A percentile compares a stretch with the other conserved stretches of the same genome.
Evolutionary conservation across 2,329 filamentous ascomycete genomes (phyloP).

Genomic region (Stachybotrys chartarum): DNA sequence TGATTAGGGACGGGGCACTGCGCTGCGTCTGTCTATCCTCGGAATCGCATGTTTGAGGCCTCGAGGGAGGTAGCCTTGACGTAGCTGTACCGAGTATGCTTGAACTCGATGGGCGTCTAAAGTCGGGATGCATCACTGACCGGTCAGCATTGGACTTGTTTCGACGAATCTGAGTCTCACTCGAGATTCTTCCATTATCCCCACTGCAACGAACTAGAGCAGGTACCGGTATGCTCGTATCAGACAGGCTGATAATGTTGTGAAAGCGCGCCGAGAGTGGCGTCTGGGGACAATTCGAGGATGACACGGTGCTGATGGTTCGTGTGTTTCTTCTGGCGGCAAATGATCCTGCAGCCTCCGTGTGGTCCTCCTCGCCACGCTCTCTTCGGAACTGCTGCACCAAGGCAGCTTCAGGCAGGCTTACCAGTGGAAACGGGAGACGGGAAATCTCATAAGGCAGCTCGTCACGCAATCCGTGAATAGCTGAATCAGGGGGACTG

Average conservation of each 20-base stretch:
- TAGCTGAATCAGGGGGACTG: too few species aligned
- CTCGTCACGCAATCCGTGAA: background rate
- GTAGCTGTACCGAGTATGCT: background rate
- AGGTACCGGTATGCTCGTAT: slow-evolving; percentile 6
- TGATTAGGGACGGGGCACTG: slow-evolving; percentile 4
- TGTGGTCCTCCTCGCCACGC: slow-evolving; percentile 29
- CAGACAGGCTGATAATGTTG: slow-evolving; percentile 2
- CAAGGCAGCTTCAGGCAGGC: slow-evolving; percentile 27
- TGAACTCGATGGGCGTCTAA: background rate
- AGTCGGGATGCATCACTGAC: too few species aligned
- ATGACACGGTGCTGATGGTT: slow-evolving; percentile 22
- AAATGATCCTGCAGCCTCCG: slow-evolving; percentile 19
- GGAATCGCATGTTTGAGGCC: background rate
- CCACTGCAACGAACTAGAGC: slow-evolving; percentile 8
- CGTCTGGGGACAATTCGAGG: slow-evolving; percentile 15
- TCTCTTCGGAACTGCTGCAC: slow-evolving; percentile 23
- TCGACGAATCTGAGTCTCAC: background rate
- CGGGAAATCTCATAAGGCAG: slow-evolving; percentile 7
- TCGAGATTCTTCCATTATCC: background rate
- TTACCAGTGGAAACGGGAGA: slow-evolving; percentile 28
- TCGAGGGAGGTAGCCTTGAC: slow-evolving; percentile 1
- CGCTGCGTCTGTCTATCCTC: background rate
- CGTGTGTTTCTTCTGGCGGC: slow-evolving; percentile 18
- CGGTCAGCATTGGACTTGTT: too few species aligned
- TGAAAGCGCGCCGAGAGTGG: slow-evolving; percentile 13